Conservation (phyloP, 78 protist species). For the Dictyostelium firmibasis region DNA sequence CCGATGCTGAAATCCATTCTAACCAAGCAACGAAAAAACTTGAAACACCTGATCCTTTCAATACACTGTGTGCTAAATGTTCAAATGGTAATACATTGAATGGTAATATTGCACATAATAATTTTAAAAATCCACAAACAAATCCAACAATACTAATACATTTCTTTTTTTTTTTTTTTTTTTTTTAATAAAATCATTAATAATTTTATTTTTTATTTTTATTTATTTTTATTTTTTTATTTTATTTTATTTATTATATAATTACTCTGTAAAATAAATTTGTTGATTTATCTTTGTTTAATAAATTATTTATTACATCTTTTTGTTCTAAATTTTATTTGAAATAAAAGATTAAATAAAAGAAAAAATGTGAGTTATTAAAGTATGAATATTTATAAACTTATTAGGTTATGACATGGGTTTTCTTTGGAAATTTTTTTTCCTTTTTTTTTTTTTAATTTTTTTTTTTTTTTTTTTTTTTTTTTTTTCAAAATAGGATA, state of each 20-base stretch:
- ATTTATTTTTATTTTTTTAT: too few relatives aligned
- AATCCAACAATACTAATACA: conserved; percentile 39
- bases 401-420: not conserved
- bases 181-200: too few relatives aligned
- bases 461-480: too few relatives aligned
- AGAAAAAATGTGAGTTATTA: not conserved
- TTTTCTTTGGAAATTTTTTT: not conserved
- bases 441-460: too few relatives aligned
- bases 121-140: conserved; percentile 45
- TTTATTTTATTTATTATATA: not conserved
- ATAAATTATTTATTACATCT: conserved; percentile 5
- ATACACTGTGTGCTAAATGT: conserved; percentile 33
- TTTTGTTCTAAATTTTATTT: conserved; percentile 46
- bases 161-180: conserved; percentile 1
- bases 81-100: conserved; percentile 58
- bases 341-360: too few relatives aligned
- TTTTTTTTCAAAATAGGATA: too few relatives aligned
- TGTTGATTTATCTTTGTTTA: conserved; percentile 25
- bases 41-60: not conserved
- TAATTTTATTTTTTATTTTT: too few relatives aligned
- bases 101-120: conserved; percentile 47
- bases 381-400: not conserved
- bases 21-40: conserved; percentile 26
- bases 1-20: conserved; percentile 60
- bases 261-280: conserved; percentile 32